Base-by-base conservation (phyloP, 768 basidiomycete species). In the Suillus sp. region DNA sequence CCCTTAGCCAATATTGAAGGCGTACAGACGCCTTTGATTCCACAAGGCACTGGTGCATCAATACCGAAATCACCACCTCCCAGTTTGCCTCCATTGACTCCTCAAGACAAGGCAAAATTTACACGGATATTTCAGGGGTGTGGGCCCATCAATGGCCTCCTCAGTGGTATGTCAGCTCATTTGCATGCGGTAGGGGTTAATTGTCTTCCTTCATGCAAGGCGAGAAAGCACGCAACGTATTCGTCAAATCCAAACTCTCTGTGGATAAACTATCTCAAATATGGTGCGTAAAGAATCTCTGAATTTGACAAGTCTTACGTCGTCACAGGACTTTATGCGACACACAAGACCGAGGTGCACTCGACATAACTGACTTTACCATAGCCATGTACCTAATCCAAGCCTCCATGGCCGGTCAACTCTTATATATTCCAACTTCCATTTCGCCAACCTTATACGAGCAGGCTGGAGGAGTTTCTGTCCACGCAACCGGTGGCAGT, bases 381-480 rank as follows among this genome's bases (percentile, higher is more conserved):
- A 87, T 99, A 70, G 97, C 90, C 45, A 96, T 97, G 95, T 94
- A 93, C 75, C 86, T 98, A 72, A 95, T 99, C 67, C 95, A 98
- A 76, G 90, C 86, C n/a, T 79, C 85, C 43, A 97, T 98, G 95
- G 86, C 90, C 60, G 85, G 85, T 61, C 84, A 89, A 65, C 78
- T 93, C 61, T 79, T 87, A 59, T 83, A 82, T 64, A 82, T 96
- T 57, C 95, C 95, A 40, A 75, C 83, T 7, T 78, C 82, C 2
- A 83, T 99, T 20, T 95, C 96, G 25, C 89, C 91, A 3, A 90
- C 88, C 54, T 72, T 96, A 22, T 96, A 95, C 70, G 94, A 96
- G 65, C 88, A 91, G 75, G 95, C 93, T 14, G 78, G 81, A 27
- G 64, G 69, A 18, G 72, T 84, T 22, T 72, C 71, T 14, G 71